phyloP scores from a whole-genome alignment of 345 rosid species.

The Psidium guajava region DNA sequence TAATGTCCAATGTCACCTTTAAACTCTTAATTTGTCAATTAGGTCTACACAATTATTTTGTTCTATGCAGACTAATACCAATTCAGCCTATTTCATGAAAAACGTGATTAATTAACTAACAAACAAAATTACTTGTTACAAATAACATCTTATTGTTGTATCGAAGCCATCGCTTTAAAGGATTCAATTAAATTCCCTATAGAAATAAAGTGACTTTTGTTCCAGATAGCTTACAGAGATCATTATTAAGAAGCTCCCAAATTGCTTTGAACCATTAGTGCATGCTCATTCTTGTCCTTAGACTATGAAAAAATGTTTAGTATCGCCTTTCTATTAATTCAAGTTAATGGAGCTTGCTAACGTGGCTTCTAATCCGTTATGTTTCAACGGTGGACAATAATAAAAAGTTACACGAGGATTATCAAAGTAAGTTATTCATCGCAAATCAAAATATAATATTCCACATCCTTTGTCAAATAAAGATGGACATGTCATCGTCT shows the following conservation, averaged over 20 bases:
- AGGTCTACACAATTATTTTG: too few species aligned
- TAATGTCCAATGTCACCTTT: accelerated
- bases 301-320: not conserved
- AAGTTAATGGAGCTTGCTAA: not conserved
- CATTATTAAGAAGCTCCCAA: too few species aligned
- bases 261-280: not conserved
- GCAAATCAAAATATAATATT: too few species aligned
- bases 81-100: not conserved
- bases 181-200: not conserved
- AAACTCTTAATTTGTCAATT: accelerated
- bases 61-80: not conserved
- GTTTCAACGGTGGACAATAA: not conserved
- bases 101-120: not conserved
- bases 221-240: not conserved
- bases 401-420: not conserved
- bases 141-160: not conserved
- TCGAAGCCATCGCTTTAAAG: not conserved
- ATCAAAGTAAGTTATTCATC: not conserved
- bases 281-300: not conserved
- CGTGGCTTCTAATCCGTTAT: not conserved
- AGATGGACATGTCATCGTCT: not conserved
- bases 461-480: too few species aligned
- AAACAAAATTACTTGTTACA: not conserved
- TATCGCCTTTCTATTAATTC: not conserved
- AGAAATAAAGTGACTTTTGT: too few species aligned